These are phyloP conservation scores for Lyophyllum decastes DNA, from an alignment of 768 basidiomycete species.

Conservation along the genomic window DNA sequence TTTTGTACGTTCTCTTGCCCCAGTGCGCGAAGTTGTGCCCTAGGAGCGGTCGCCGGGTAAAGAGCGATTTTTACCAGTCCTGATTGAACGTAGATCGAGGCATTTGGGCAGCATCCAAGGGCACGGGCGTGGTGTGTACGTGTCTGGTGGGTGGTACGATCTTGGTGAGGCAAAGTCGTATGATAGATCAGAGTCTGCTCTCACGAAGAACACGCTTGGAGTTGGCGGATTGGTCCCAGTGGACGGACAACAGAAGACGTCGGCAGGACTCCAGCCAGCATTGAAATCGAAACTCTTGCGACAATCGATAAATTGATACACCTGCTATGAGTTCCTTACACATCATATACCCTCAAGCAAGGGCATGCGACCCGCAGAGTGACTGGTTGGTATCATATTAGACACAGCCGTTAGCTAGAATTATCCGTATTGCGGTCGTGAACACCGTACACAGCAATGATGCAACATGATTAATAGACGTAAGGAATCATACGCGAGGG, in stretches of 20 bases:
- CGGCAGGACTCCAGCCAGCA: too few species aligned
- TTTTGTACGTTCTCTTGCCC: conserved; percentile 85
- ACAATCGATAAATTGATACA: too few species aligned
- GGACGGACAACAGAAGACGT: too few species aligned
- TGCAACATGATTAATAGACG: conserved; percentile 50
- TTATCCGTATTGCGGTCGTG: neutral
- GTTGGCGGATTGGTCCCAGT: too few species aligned
- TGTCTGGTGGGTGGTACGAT: neutral
- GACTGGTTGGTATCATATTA: neutral
- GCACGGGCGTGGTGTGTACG: too few species aligned
- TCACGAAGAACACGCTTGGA: too few species aligned
- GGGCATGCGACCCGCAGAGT: too few species aligned
- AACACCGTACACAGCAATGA: neutral
- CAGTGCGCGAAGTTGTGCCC: conserved; percentile 73
- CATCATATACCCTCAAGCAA: too few species aligned
- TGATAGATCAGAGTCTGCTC: too few species aligned
- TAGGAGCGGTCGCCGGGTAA: conserved; percentile 75
- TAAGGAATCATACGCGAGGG: conserved; percentile 87
- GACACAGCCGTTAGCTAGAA: neutral
- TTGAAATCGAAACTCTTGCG: too few species aligned
- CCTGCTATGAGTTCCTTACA: too few species aligned
- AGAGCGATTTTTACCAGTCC: conserved; percentile 73
- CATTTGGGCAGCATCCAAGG: too few species aligned
- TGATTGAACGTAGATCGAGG: conserved; percentile 65
- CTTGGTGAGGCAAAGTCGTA: conserved; percentile 13